These are phyloP conservation scores for Goniomonas avonlea DNA, from an alignment of 78 protist species.

Conservation along the genomic window DNA sequence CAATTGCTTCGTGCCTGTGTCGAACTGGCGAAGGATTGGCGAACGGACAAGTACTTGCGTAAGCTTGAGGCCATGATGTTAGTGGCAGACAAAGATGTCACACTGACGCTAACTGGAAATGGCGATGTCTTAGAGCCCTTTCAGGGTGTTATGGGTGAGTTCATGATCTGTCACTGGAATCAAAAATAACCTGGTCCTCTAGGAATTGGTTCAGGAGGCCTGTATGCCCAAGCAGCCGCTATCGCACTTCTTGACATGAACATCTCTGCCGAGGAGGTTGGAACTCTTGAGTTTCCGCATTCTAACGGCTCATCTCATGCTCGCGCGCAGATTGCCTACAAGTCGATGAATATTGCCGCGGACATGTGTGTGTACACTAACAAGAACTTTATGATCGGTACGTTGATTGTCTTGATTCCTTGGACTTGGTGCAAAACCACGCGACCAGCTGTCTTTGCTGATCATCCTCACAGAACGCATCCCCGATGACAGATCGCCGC, in stretches of 20 bases:
- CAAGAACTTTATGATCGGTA: constrained; percentile 45
- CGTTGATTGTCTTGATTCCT: no score
- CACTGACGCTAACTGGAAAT: constrained; percentile 55
- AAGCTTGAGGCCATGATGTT: constrained; percentile 60
- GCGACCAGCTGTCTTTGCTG: no score
- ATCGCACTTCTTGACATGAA: constrained; percentile 59
- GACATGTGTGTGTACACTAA: constrained; percentile 69
- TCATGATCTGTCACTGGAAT: not conserved
- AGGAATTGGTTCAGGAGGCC: constrained; percentile 69
- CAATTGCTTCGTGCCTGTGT: constrained; percentile 60
- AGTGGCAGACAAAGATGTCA: constrained; percentile 49
- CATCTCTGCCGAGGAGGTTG: constrained; percentile 60
- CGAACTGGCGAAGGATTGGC: constrained; percentile 73
- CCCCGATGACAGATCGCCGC: no score
- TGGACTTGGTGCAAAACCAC: no score
- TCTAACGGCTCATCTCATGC: no score
- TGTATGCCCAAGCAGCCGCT: constrained; percentile 70
- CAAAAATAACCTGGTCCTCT: not conserved
- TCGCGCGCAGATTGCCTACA: constrained; percentile 51
- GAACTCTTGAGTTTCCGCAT: no score
- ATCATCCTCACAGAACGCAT: no score
- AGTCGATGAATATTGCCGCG: constrained; percentile 70
- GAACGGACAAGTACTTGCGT: constrained; percentile 69
- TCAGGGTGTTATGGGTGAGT: constrained; percentile 51
- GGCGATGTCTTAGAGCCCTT: constrained; percentile 75